Percentiles rank a stretch among this genome's conserved stretches.
These are phyloP conservation scores for Chamaenerion angustifolium DNA, from an alignment of 345 rosid species.

Conservation along the genomic window DNA sequence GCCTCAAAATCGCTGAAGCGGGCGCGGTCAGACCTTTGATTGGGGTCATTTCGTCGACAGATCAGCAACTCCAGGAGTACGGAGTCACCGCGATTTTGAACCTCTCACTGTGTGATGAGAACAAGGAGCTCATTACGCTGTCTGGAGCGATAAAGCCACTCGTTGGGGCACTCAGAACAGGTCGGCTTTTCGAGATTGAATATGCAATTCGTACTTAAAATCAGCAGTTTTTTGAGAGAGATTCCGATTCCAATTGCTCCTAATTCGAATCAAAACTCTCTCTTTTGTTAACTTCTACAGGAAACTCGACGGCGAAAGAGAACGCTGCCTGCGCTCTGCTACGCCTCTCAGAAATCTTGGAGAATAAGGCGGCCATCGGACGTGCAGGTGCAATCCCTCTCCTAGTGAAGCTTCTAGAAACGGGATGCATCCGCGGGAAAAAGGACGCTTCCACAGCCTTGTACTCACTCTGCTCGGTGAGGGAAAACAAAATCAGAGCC, in stretches of 20 bases:
- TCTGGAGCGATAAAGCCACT: slow-evolving; percentile 87
- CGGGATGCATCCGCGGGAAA: slow-evolving; percentile 62
- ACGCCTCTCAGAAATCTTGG: slow-evolving; percentile 71
- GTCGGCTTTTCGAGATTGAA: neutral
- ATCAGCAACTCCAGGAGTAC: slow-evolving; percentile 73
- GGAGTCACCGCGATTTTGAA: slow-evolving; percentile 85
- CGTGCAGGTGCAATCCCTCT: slow-evolving; percentile 86
- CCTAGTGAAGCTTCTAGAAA: slow-evolving; percentile 50
- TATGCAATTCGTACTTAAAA: too few relatives aligned
- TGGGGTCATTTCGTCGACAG: slow-evolving; percentile 50
- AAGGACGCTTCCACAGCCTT: slow-evolving; percentile 91
- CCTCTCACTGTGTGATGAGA: slow-evolving; percentile 88
- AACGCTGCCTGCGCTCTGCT: slow-evolving; percentile 96
- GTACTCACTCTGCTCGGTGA: slow-evolving; percentile 64
- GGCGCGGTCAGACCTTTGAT: slow-evolving; percentile 81
- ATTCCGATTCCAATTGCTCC: neutral
- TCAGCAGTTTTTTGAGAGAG: too few relatives aligned
- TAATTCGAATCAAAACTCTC: too few relatives aligned
- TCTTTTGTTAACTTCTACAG: slow-evolving; percentile 9
- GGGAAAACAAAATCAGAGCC: slow-evolving; percentile 77
- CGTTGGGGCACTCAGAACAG: slow-evolving; percentile 44
- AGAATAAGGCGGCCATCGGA: slow-evolving; percentile 69
- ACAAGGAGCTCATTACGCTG: slow-evolving; percentile 53
- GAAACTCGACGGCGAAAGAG: slow-evolving; percentile 68
- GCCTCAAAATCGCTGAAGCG: slow-evolving; percentile 65